These are phyloP conservation scores for Gnaphalium uliginosum DNA, from an alignment of 129 eudicot genomes.

Conservation along the genomic window DNA sequence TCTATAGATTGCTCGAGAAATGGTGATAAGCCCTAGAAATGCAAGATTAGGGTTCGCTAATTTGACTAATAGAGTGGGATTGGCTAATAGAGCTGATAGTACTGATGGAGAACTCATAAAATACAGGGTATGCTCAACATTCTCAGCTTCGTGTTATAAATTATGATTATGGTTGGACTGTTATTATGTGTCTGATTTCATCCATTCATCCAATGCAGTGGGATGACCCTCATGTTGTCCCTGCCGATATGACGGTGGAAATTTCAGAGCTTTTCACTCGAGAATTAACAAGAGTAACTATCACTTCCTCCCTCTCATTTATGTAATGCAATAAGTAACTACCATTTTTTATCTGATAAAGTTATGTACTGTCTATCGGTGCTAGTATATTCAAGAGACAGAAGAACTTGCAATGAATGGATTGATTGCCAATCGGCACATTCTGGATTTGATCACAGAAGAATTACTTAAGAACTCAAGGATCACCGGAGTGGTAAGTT, in stretches of 20 bases:
- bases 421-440: conserved; percentile 68
- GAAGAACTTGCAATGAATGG: conserved; percentile 90
- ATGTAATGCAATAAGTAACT: neutral
- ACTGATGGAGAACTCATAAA: conserved; percentile 67
- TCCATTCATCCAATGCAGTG: conserved; percentile 46
- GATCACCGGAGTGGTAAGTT: conserved; percentile 83
- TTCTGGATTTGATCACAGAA: conserved; percentile 63
- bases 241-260: conserved; percentile 78
- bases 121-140: conserved; percentile 57
- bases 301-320: neutral
- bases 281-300: conserved; percentile 83
- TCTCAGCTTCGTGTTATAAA: neutral
- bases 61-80: conserved; percentile 74
- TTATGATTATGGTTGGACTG: neutral
- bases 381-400: conserved; percentile 90
- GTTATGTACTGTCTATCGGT: conserved; percentile 26
- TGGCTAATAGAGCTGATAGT: conserved; percentile 61
- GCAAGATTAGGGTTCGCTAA: conserved; percentile 76
- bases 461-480: conserved; percentile 71
- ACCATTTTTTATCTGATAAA: conserved; percentile 4
- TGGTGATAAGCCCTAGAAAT: conserved; percentile 97
- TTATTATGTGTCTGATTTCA: conserved; percentile 8
- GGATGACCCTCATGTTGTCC: conserved; percentile 82
- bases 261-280: conserved; percentile 93
- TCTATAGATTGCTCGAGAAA: conserved; percentile 86